Base-by-base conservation (phyloP, 768 basidiomycete genomes). In the Hygrocybe punicea region DNA sequence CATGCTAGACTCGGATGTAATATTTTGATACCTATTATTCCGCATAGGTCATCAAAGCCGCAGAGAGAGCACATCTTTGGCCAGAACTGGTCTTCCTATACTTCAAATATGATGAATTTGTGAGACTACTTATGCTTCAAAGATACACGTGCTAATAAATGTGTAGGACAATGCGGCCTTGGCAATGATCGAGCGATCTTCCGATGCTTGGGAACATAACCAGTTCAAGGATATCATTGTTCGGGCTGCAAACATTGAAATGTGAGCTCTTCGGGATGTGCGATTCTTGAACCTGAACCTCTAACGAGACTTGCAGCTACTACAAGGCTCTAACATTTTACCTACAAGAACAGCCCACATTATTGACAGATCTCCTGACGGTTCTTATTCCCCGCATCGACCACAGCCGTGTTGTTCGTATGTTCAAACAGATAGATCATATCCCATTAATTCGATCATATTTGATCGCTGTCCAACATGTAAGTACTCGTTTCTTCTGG, bases 151-250 rank as follows among this genome's bases (percentile, higher is more conserved):
- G 34, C 51, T 60, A 29, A 58, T 57, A 10, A 24, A 25, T 42
- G 62, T 55, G 25, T 39, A 93, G 85, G 97, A 98, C 70, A 98
- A 99, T 67, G 96, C 97, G 33, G 92, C 96, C 36, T 79, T 98
- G 62, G 93, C 94, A 4, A 99, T 98, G 95, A 98, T 98, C 70
- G 97, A 99, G 71, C 88, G 95, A 17, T 91, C 97, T 2, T 84
- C 92, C n/a, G 93, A 97, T 72, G 93, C 94, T 49, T 99, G 95
- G 95, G 97, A 99, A 56, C 97, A 99, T 76, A 95, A 93, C 66
- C 96, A 98, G 71, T 99, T 99, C 86, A 98, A 98, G 81, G 97
- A 98, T 64, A 87, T 97, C 56, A 83, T 97, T 55, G 91, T 98
- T 67, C 91, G 95, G 58, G 95, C 90, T 19, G 96, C 97, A 48